Percentiles rank a stretch among this genome's conserved stretches.
These are phyloP conservation scores for Agroathelia rolfsii DNA, from an alignment of 1,284 basidiomycete species.

Conservation along the genomic window DNA sequence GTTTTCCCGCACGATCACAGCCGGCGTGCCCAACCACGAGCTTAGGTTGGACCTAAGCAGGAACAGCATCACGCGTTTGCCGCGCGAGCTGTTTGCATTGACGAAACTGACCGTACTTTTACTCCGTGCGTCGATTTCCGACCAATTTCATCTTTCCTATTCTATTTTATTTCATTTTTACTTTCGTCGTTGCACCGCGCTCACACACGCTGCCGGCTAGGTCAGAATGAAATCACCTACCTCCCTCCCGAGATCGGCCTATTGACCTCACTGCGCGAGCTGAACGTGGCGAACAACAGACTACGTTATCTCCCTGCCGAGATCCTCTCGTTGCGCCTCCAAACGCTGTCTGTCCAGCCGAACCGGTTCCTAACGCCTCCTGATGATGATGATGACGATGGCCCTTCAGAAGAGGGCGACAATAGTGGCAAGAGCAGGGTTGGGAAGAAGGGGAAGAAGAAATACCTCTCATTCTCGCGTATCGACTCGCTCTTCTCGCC, in stretches of 20 bases:
- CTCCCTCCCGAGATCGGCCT: conserved; percentile 58
- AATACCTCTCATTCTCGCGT: conserved; percentile 1
- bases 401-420: background rate
- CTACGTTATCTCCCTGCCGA: conserved; percentile 58
- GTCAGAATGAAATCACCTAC: conserved; percentile 36
- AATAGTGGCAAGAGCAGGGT: background rate
- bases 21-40: conserved; percentile 25
- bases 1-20: conserved; percentile 10
- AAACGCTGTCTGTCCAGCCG: conserved; percentile 34
- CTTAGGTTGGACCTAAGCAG: conserved; percentile 36
- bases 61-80: conserved; percentile 39
- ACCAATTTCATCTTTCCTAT: conserved; percentile 3
- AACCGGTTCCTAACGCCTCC: conserved; percentile 46
- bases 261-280: conserved; percentile 42
- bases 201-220: conserved; percentile 1
- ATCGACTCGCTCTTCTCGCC: background rate
- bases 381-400: conserved; percentile 3
- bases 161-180: conserved; percentile 2
- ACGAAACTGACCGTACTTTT: conserved; percentile 43
- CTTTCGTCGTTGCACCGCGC: background rate
- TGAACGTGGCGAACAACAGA: conserved; percentile 55
- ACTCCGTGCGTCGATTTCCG: conserved; percentile 34
- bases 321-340: conserved; percentile 43
- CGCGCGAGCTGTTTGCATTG: conserved; percentile 41
- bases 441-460: conserved; percentile 1